Evolutionary conservation across 2,329 filamentous ascomycete species (phyloP).

Genomic region (Exophiala phaeomuriformis): DNA sequence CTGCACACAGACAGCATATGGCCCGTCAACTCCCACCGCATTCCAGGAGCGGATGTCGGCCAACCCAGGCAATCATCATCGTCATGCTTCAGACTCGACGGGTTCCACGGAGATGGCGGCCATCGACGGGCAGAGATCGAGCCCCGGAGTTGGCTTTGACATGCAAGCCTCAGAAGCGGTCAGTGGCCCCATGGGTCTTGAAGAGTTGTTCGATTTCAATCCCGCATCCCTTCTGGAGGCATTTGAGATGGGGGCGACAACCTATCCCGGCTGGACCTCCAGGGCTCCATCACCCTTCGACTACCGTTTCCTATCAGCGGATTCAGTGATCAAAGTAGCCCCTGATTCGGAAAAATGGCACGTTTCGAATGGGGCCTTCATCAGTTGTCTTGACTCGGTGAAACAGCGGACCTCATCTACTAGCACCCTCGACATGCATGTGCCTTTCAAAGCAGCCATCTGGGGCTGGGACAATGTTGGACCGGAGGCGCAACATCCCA

Average conservation of each 20-base stretch:
- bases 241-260: conserved; percentile 12
- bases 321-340: conserved; percentile 10
- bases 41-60: conserved; percentile 2
- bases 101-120: conserved; percentile 8
- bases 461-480: conserved; percentile 25
- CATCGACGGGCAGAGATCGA: background rate
- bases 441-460: conserved; percentile 23
- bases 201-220: conserved; percentile 19
- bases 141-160: background rate
- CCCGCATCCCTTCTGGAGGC: conserved; percentile 16
- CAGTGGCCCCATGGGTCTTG: conserved; percentile 4
- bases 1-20: background rate
- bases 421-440: conserved; percentile 17
- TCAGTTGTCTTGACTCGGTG: conserved; percentile 11
- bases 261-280: conserved; percentile 9
- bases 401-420: conserved; percentile 9
- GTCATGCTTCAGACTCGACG: conserved; percentile 14
- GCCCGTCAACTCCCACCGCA: background rate
- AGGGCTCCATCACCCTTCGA: conserved; percentile 19
- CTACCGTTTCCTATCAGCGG: conserved; percentile 11
- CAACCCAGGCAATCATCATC: background rate
- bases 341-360: conserved; percentile 24
- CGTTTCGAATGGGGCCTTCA: conserved; percentile 24
- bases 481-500: conserved; percentile 20
- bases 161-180: background rate